phyloP scores from a whole-genome alignment of 495 filamentous ascomycete species.

The Chlorociboria aeruginascens region DNA sequence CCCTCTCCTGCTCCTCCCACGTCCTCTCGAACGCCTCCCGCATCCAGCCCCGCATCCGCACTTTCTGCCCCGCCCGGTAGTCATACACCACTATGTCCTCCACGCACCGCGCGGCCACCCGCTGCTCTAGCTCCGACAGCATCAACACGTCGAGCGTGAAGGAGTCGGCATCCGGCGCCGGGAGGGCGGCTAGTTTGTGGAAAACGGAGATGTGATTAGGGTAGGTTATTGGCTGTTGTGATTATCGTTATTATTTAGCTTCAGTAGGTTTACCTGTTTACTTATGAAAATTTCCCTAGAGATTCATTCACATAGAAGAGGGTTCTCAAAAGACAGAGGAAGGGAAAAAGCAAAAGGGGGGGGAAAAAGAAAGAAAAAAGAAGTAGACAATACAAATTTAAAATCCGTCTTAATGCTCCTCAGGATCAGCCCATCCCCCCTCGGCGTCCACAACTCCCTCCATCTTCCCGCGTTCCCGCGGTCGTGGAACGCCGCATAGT shows the following conservation, averaged over 20 bases:
- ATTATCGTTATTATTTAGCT: background rate
- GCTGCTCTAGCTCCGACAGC: constrained; percentile 66
- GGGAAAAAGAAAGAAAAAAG: background rate
- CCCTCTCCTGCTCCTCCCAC: constrained; percentile 54
- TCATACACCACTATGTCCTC: constrained; percentile 86
- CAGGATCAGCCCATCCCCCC: constrained; percentile 63
- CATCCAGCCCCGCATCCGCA: constrained; percentile 54
- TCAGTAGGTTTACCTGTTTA: too few relatives aligned
- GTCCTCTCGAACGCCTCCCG: constrained; percentile 50
- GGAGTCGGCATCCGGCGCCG: constrained; percentile 19
- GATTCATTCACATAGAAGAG: too few relatives aligned
- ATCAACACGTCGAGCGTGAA: constrained; percentile 48
- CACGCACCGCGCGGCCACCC: constrained; percentile 63
- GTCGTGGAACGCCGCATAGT: constrained; percentile 62
- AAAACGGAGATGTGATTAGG: constrained; percentile 82
- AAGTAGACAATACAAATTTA: constrained; percentile 80
- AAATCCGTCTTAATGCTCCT: constrained; percentile 73
- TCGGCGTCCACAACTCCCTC: constrained; percentile 56
- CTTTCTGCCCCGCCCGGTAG: constrained; percentile 49
- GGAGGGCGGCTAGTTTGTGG: constrained; percentile 56
- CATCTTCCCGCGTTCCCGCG: constrained; percentile 52
- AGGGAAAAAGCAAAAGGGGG: background rate
- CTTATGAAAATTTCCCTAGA: too few relatives aligned
- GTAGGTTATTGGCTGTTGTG: constrained; percentile 65
- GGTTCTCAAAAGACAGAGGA: background rate